Percentiles rank a stretch among this genome's conserved stretches.
phyloP scores from a whole-genome alignment of 2,329 filamentous ascomycete species.

The Macrophomina tecta region DNA sequence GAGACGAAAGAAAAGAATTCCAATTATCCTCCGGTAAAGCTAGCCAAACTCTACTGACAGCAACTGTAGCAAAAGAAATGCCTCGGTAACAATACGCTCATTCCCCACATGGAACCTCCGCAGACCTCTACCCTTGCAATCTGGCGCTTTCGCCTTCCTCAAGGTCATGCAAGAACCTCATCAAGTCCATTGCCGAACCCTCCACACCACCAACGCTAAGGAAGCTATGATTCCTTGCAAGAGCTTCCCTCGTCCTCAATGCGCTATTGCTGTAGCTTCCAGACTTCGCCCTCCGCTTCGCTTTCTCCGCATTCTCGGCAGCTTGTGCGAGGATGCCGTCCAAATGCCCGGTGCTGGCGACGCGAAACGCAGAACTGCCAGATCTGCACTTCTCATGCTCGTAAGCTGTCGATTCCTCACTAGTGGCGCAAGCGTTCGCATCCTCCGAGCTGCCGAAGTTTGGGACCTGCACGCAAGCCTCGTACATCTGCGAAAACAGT shows the following conservation, averaged over 20 bases:
- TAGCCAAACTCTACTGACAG: conserved; percentile 2
- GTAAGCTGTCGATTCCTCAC: no score
- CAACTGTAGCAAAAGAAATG: background rate
- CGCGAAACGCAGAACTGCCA: background rate
- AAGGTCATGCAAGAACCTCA: conserved; percentile 44
- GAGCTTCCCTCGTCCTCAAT: conserved; percentile 31
- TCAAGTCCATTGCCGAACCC: conserved; percentile 42
- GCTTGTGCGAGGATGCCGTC: background rate
- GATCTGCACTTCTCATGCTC: background rate
- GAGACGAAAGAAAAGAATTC: background rate
- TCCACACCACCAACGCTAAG: conserved; percentile 43
- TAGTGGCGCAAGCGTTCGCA: background rate
- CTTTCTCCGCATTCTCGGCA: background rate
- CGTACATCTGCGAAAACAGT: conserved; percentile 45
- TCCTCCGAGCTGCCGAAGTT: conserved; percentile 22
- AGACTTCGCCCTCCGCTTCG: background rate
- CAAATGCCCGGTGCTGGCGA: conserved; percentile 2
- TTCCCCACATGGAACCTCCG: background rate
- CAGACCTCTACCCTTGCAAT: conserved; percentile 33
- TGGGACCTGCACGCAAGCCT: conserved; percentile 37
- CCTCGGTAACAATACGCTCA: background rate
- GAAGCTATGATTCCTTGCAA: conserved; percentile 40
- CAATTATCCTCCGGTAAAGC: background rate
- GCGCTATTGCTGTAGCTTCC: background rate
- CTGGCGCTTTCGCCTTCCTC: conserved; percentile 43